Percentiles rank a stretch among this genome's conserved stretches.
phyloP scores from a whole-genome alignment of 148 eudicot genomes.

The Polygonum aviculare region DNA sequence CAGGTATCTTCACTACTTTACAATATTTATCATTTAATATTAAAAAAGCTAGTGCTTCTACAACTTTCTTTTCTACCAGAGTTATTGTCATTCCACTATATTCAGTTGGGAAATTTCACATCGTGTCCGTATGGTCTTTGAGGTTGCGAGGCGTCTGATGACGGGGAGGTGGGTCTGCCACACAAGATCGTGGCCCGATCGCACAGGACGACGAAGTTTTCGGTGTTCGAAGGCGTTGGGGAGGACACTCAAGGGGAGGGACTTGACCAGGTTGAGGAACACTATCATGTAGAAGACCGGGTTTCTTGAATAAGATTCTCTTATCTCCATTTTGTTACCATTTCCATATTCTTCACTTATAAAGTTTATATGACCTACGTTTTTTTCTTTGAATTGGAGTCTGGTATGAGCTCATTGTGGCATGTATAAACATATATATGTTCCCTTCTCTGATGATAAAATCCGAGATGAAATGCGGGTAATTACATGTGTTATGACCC shows the following conservation, averaged over 20 bases:
- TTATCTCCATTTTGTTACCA: neutral
- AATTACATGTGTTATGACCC: too few species aligned
- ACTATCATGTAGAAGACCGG: constrained; percentile 10
- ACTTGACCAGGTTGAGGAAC: constrained; percentile 7
- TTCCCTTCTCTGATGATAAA: neutral
- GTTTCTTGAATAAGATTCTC: neutral
- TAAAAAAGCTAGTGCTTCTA: neutral
- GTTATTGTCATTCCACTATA: neutral
- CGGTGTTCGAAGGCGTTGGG: constrained; percentile 10
- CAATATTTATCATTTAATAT: neutral
- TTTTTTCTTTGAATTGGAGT: neutral
- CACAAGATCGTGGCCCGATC: constrained; percentile 11
- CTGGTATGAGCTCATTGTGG: neutral
- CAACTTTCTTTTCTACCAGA: too few species aligned
- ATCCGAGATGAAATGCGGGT: too few species aligned
- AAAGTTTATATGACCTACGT: neutral
- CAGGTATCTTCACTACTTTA: constrained; percentile 38
- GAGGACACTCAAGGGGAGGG: constrained; percentile 10
- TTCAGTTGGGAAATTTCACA: neutral
- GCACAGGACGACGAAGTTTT: constrained; percentile 8
- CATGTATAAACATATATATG: neutral
- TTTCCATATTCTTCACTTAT: neutral
- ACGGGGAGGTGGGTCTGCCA: constrained; percentile 3
- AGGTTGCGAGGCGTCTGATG: neutral
- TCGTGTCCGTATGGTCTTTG: neutral